Conservation (phyloP, 73 alveolate genomes). For the Paraurostyla sp. region DNA sequence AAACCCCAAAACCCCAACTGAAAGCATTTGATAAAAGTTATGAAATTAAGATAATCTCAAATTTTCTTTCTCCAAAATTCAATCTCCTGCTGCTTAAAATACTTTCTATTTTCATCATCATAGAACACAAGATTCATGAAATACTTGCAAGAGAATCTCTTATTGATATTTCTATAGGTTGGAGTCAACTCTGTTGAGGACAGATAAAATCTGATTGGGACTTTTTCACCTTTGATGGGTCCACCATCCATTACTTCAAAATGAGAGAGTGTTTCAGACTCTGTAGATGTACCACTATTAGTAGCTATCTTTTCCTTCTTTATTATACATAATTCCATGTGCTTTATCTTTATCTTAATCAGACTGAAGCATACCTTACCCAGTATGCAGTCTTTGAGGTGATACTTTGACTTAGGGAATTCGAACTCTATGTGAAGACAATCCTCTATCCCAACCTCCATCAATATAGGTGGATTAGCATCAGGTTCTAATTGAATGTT, state of each 20-base stretch:
- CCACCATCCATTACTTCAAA: constrained; percentile 99
- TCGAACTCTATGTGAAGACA: constrained; percentile 98
- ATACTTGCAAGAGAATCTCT: constrained; percentile 90
- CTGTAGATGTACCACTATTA: constrained; percentile 76
- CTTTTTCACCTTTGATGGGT: constrained; percentile 94
- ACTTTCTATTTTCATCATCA: constrained; percentile 97
- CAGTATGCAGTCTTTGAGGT: constrained; percentile 92
- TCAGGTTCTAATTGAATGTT: constrained; percentile 77
- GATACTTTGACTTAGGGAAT: constrained; percentile 94
- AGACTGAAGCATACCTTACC: constrained; percentile 96
- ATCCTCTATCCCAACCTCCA: constrained; percentile 98
- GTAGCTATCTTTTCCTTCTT: constrained; percentile 89
- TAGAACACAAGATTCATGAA: constrained; percentile 94
- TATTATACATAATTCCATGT: constrained; percentile 97
- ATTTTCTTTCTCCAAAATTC: constrained; percentile 73
- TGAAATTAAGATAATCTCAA: not conserved
- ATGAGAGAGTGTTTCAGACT: constrained; percentile 90
- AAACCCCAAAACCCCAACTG: constrained; percentile 44
- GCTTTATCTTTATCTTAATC: constrained; percentile 97
- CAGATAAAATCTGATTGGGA: constrained; percentile 97
- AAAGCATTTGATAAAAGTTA: not conserved
- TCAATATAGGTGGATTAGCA: constrained; percentile 81
- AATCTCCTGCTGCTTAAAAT: constrained; percentile 88
- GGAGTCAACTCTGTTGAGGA: constrained; percentile 98
- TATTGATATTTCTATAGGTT: constrained; percentile 89